phyloP scores from a whole-genome alignment of 805 yeast genomes.

The Sporopachydermia quercuum region DNA sequence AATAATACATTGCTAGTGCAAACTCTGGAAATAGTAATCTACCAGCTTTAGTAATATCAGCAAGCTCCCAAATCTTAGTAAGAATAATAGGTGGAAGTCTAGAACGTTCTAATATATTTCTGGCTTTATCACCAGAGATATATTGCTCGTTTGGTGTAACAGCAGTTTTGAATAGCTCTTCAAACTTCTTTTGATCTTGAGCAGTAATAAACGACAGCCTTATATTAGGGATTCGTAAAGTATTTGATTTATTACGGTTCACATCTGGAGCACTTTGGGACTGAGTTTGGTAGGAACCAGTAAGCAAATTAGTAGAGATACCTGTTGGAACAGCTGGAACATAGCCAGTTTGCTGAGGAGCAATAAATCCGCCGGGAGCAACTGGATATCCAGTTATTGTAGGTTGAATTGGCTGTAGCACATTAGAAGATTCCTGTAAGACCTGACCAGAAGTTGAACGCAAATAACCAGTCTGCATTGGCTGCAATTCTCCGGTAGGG shows the following conservation, averaged over 20 bases:
- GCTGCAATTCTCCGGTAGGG: no score
- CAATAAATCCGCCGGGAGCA: slow-evolving; percentile 4
- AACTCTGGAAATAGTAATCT: slow-evolving; percentile 83
- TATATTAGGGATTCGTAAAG: slow-evolving; percentile 54
- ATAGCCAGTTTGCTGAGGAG: slow-evolving; percentile 18
- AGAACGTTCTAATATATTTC: slow-evolving; percentile 66
- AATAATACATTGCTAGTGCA: slow-evolving; percentile 79
- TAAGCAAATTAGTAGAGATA: slow-evolving; percentile 5
- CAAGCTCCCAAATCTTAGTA: slow-evolving; percentile 78
- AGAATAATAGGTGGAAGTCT: slow-evolving; percentile 59
- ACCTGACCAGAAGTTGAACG: slow-evolving; percentile 15
- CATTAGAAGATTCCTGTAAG: slow-evolving; percentile 14
- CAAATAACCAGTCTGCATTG: slow-evolving; percentile 20
- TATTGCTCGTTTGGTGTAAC: slow-evolving; percentile 59
- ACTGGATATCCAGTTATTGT: slow-evolving; percentile 9
- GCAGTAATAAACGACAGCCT: slow-evolving; percentile 76
- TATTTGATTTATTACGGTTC: slow-evolving; percentile 17
- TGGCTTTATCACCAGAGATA: slow-evolving; percentile 41
- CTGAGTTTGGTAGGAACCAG: background rate
- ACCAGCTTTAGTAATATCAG: slow-evolving; percentile 85
- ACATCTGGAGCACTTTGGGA: slow-evolving; percentile 3
- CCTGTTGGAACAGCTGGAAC: slow-evolving; percentile 22
- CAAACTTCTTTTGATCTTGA: slow-evolving; percentile 77
- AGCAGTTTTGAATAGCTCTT: slow-evolving; percentile 66
- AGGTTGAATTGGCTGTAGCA: slow-evolving; percentile 14